Conservation (phyloP, 1,284 basidiomycete species). For the Fomitiporia mediterranea region DNA sequence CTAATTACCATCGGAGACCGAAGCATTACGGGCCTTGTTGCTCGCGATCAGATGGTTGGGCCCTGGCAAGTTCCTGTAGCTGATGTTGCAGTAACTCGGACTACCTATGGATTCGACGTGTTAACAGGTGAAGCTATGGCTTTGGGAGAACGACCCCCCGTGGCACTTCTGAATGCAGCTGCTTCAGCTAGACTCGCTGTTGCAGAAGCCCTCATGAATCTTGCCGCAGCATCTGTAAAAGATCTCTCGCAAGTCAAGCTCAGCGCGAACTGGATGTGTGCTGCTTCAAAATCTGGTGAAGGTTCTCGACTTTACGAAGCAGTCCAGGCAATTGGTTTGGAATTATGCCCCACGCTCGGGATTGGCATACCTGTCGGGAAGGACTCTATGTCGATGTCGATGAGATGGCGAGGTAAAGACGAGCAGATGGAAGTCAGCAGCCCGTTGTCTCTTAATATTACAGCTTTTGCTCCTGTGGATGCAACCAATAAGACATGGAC, state of each 20-base stretch:
- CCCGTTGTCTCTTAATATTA: constrained; percentile 90
- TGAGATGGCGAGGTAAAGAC: constrained; percentile 80
- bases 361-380: constrained; percentile 97
- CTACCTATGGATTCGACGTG: constrained; percentile 90
- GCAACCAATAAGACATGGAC: constrained; percentile 89
- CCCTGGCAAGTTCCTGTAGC: constrained; percentile 98
- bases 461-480: constrained; percentile 88
- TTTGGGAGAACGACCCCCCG: constrained; percentile 93
- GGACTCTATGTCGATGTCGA: constrained; percentile 99
- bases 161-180: constrained; percentile 83
- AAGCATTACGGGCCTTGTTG: constrained; percentile 90
- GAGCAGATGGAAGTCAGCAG: constrained; percentile 81
- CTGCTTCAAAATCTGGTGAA: constrained; percentile 87
- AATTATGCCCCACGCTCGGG: constrained; percentile 92
- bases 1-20: constrained; percentile 98
- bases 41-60: constrained; percentile 98
- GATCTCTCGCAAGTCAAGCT: constrained; percentile 81
- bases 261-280: constrained; percentile 99
- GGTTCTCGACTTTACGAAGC: constrained; percentile 90
- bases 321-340: constrained; percentile 89
- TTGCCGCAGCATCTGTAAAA: constrained; percentile 77
- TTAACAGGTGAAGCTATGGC: constrained; percentile 94
- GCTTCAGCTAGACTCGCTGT: constrained; percentile 96
- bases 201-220: constrained; percentile 90
- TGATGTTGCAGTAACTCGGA: constrained; percentile 93